Percentiles rank a stretch among this genome's conserved stretches.
phyloP scores from a whole-genome alignment of 768 basidiomycete genomes.

The Hericium coralloides region DNA sequence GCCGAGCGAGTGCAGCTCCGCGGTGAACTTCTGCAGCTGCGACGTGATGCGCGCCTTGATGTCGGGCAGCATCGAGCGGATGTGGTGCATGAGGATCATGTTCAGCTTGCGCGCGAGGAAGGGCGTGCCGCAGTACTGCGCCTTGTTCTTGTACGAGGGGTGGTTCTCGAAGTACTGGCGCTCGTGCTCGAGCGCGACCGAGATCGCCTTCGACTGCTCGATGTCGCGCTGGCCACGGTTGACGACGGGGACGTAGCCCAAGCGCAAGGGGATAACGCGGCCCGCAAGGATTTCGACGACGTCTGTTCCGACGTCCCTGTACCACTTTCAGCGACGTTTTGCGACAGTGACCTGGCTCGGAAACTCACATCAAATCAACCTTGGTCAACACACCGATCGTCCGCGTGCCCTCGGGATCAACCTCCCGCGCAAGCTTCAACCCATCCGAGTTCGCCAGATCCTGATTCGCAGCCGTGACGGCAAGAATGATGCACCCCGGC shows the following conservation, averaged over 20 bases:
- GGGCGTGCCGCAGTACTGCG: conserved; percentile 95
- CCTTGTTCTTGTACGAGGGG: conserved; percentile 85
- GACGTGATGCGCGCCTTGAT: conserved; percentile 94
- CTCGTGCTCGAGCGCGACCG: conserved; percentile 79
- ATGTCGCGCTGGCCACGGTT: conserved; percentile 98
- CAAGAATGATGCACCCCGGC: conserved; percentile 92
- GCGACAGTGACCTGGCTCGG: background rate
- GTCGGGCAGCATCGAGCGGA: conserved; percentile 94
- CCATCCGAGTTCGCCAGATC: conserved; percentile 99
- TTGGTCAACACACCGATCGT: conserved; percentile 99
- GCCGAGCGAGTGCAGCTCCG: conserved; percentile 78
- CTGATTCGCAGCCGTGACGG: conserved; percentile 91
- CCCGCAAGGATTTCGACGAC: conserved; percentile 99
- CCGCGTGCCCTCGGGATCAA: conserved; percentile 92
- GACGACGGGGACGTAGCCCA: conserved; percentile 98
- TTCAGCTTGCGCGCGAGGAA: conserved; percentile 94
- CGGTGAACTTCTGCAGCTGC: conserved; percentile 81
- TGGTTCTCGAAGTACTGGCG: conserved; percentile 94
- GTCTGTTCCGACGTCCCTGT: conserved; percentile 95
- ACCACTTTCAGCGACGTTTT: conserved; percentile 1
- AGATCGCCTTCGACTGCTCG: conserved; percentile 79
- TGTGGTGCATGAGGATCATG: conserved; percentile 99
- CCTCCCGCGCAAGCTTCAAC: conserved; percentile 89
- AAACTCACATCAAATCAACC: conserved; percentile 87
- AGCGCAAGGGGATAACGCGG: conserved; percentile 87